Evolutionary conservation across 768 basidiomycete genomes (phyloP).

Genomic region (Agaricus sinodeliciosus): DNA sequence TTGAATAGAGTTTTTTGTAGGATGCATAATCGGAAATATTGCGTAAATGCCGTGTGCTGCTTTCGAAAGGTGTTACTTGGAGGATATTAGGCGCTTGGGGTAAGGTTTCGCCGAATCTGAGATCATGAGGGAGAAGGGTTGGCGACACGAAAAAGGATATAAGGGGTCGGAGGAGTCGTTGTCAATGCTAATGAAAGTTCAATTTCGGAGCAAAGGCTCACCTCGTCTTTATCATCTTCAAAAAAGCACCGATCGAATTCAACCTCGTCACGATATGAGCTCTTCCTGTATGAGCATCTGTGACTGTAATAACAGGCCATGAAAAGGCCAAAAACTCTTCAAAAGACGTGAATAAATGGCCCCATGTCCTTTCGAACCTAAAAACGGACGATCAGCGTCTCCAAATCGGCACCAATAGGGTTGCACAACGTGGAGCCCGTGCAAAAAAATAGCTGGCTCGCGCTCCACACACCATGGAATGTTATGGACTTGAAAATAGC

Average conservation of each 20-base stretch:
- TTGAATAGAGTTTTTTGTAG: slow-evolving; percentile 65
- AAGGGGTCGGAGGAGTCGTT: slow-evolving; percentile 2
- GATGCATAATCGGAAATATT: slow-evolving; percentile 59
- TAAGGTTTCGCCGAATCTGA: slow-evolving; percentile 70
- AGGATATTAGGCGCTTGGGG: slow-evolving; percentile 70
- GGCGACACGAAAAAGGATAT: neutral
- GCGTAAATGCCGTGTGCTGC: slow-evolving; percentile 58
- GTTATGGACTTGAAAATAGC: slow-evolving; percentile 65
- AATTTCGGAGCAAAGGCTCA: slow-evolving; percentile 14
- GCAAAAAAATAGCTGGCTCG: neutral
- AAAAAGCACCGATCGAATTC: slow-evolving; percentile 63
- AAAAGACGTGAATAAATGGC: slow-evolving; percentile 70
- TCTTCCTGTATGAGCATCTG: slow-evolving; percentile 62
- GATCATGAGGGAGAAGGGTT: neutral
- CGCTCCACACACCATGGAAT: slow-evolving; percentile 49
- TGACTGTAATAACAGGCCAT: slow-evolving; percentile 78
- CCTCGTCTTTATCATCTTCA: slow-evolving; percentile 85
- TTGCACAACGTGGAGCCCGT: neutral
- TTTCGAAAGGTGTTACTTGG: slow-evolving; percentile 63
- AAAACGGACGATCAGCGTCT: slow-evolving; percentile 1
- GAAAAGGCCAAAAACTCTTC: slow-evolving; percentile 76
- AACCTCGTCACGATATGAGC: slow-evolving; percentile 78
- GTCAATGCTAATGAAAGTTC: neutral
- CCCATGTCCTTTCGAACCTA: slow-evolving; percentile 81
- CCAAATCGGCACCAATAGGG: neutral